These are phyloP conservation scores for Cafeteria roenbergensis DNA, from an alignment of 108 stramenopile genomes.

Conservation along the genomic window DNA sequence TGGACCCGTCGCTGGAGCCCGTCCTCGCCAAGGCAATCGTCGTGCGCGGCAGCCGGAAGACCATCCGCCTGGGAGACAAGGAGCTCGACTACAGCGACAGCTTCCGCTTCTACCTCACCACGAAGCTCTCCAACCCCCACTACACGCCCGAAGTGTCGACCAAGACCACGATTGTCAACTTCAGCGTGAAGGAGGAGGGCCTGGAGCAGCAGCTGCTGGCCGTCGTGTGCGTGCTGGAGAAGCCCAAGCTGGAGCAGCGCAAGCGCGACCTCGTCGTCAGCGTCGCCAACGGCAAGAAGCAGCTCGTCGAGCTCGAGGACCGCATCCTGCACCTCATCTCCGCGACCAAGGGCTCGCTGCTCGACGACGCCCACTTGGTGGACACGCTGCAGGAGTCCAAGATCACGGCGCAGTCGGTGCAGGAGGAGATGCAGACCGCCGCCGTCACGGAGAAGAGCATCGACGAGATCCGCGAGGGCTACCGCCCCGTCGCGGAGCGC, in stretches of 20 bases:
- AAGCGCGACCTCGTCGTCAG: slow-evolving; percentile 43
- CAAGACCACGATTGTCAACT: slow-evolving; percentile 54
- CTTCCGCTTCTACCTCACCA: slow-evolving; percentile 39
- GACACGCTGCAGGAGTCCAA: slow-evolving; percentile 50
- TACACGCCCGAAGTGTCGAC: slow-evolving; percentile 57
- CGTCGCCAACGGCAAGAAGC: slow-evolving; percentile 45
- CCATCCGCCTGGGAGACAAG: slow-evolving; percentile 50
- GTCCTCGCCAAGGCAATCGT: slow-evolving; percentile 52
- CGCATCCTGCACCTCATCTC: slow-evolving; percentile 43
- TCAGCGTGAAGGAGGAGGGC: slow-evolving; percentile 51
- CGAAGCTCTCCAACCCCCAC: slow-evolving; percentile 45
- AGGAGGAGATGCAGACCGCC: slow-evolving; percentile 43
- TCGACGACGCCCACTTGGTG: slow-evolving; percentile 47
- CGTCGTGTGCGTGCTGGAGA: slow-evolving; percentile 47
- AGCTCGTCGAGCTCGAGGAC: slow-evolving; percentile 50
- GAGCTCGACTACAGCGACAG: slow-evolving; percentile 48
- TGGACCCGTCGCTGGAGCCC: slow-evolving; percentile 51
- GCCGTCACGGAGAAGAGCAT: slow-evolving; percentile 49
- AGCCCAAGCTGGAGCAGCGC: slow-evolving; percentile 45
- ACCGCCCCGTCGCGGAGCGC: slow-evolving; percentile 44
- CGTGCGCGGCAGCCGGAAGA: slow-evolving; percentile 45
- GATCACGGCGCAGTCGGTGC: slow-evolving; percentile 46
- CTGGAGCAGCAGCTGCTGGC: slow-evolving; percentile 52
- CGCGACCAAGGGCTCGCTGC: slow-evolving; percentile 41
- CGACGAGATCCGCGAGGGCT: slow-evolving; percentile 45